These are phyloP conservation scores for Phytophthora idaei DNA, from an alignment of 352 stramenopile species.

Conservation along the genomic window DNA sequence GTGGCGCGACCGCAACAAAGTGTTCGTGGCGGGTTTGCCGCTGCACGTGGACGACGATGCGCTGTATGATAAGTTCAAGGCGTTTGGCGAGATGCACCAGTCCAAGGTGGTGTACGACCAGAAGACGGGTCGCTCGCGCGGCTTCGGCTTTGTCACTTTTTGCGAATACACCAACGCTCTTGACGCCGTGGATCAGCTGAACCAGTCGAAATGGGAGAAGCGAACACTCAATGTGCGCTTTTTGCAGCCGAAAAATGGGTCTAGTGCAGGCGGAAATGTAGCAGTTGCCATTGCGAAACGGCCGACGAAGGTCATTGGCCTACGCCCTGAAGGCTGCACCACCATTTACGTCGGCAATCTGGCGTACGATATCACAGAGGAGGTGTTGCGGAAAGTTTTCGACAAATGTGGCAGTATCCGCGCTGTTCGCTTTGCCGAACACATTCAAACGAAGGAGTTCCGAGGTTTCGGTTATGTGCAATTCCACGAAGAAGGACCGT, in stretches of 20 bases:
- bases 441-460: conserved; percentile 88
- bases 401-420: conserved; percentile 77
- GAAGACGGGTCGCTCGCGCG: conserved; percentile 67
- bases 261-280: conserved; percentile 8
- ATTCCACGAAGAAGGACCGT: conserved; percentile 91
- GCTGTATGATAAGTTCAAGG: conserved; percentile 74
- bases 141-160: conserved; percentile 88
- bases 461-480: conserved; percentile 92
- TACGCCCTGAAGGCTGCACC: conserved; percentile 84
- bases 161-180: conserved; percentile 80
- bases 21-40: conserved; percentile 83
- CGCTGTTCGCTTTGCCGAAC: conserved; percentile 82
- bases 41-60: conserved; percentile 64
- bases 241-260: conserved; percentile 70
- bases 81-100: conserved; percentile 87
- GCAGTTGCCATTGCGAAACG: conserved; percentile 11
- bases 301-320: conserved; percentile 60
- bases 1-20: conserved; percentile 89
- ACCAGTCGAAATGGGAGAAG: conserved; percentile 85
- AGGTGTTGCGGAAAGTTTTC: conserved; percentile 87
- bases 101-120: conserved; percentile 83
- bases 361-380: conserved; percentile 93
- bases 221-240: conserved; percentile 85
- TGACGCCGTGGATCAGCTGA: conserved; percentile 77
- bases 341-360: conserved; percentile 97